Base-by-base conservation (phyloP, 345 rosid species). In the Excoecaria agallocha region DNA sequence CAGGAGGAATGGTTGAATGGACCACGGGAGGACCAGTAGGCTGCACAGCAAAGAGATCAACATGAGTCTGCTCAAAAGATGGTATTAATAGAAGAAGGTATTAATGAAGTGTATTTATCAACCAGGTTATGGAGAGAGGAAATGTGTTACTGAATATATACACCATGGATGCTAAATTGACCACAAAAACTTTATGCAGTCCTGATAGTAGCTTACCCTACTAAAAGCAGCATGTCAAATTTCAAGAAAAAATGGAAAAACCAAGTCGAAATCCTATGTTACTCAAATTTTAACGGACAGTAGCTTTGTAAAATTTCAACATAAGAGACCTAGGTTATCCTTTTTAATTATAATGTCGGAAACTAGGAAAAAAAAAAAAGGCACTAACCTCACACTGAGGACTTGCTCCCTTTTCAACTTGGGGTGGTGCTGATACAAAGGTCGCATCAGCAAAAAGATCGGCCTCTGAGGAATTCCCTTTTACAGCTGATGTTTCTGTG, bases 391-490 rank as follows among this genome's bases (percentile, higher is more conserved):
- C 88, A 77, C 84, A 51, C 78, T 82, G 83, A 62, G 93, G 79
- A 84, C 74, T 82, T 77, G 79, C 74, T 57, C 50, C 88, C 52
- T 85, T 70, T 80, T 84, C 86, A 66, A 13, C 82, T 76, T 82
- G 83, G 63, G 90, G 74, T 22, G 91, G 73, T 72, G 99, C 98
- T 46, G 97, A 95, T 68, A 95, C 94, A 84, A 95, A 95, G 78
- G 82, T 70, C 79, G 98, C 98, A 88, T 93, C 98, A 69, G 94
- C 99, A 85, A 95, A 95, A 74, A 95, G 90, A 82, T 95, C 99
- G 72, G 73, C 86, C 60, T 90, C 96, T 16, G 85, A 73, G 67
- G 90, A 78, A 72, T 75, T 80, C 67, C 75, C 76, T 73, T 83
- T 82, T 71, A 60, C 77, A 30, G 86, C 48, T 85, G 90, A 78